Base-by-base conservation (phyloP, 2,329 filamentous ascomycete genomes). In the Cladosporium austrohemisphaericum region DNA sequence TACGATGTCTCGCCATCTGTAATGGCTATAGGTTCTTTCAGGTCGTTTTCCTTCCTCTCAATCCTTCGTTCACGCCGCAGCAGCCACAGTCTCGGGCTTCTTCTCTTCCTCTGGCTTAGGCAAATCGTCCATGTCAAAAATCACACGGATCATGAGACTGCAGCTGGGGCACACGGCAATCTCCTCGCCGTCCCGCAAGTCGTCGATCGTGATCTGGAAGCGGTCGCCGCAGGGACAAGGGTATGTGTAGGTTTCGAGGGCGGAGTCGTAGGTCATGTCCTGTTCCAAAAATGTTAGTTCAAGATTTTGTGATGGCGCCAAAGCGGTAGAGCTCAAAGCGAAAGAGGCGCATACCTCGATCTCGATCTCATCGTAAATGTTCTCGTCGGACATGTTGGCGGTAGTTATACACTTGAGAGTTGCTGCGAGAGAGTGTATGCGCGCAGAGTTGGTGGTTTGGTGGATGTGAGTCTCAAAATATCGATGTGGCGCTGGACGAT, bases 81-180 rank as follows among this genome's bases (percentile, higher is more conserved):
- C 61, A 18, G 56, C 60, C 32, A 56, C 57, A 32, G 53, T 52
- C 38, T 48, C n/a, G 10, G 36, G 31, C 33, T 47, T 36, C 50
- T 52, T 53, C 9, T 51, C 56, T 33, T 50, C 57, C 40, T 72
- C 69, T 23, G 70, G 67, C 58, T 76, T 75, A 3, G 76, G 75
- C 45, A 81, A 62, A 64, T 78, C 75, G 52, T 76, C 72, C 71
- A 79, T 57, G 29, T 97, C 93, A 61, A 90, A 98, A 38, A 98
- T 94, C 11, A 98, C 91, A 51, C 85, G 75, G 50, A 98, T 95
- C 89, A 95, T 95, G 61, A 98, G 74, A 68, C 91, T 96, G 71
- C 93, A 98, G 67, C 91, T 96, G 18, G 93, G 93, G 63, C 93
- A 98, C 9, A 97, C 88, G n/a, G 87, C 93, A 64, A 98, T 90